Percentiles rank a stretch among this genome's conserved stretches.
Evolutionary conservation across 352 stramenopile genomes (phyloP).

Genomic region (Globisporangium orthogonon): DNA sequence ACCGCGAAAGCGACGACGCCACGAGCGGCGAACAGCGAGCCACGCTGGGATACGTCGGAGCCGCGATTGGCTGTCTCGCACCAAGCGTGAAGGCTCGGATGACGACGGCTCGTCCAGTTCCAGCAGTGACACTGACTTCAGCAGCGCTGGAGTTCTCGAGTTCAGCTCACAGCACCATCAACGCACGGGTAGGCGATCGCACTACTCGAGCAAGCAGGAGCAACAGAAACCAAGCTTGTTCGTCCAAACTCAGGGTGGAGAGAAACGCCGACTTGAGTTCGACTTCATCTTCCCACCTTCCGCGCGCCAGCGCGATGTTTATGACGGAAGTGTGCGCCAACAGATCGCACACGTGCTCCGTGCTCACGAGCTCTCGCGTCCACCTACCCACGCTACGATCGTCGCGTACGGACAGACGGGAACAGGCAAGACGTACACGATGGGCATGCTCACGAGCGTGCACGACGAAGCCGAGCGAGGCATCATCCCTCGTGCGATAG

Average conservation of each 20-base stretch:
- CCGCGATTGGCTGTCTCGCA: neutral
- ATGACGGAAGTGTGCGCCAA: constrained; percentile 26
- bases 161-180: neutral
- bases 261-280: constrained; percentile 52
- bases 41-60: neutral
- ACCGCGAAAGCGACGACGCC: constrained; percentile 19
- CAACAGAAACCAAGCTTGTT: constrained; percentile 14
- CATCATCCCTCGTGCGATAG: constrained; percentile 57
- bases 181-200: neutral
- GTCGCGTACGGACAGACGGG: constrained; percentile 71
- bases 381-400: constrained; percentile 35
- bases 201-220: constrained; percentile 6
- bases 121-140: neutral
- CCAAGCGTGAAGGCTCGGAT: neutral
- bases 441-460: constrained; percentile 53
- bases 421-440: constrained; percentile 74
- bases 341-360: constrained; percentile 40
- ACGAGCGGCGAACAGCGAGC: neutral
- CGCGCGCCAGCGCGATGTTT: constrained; percentile 46
- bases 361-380: constrained; percentile 9
- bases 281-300: constrained; percentile 53
- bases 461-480: constrained; percentile 26
- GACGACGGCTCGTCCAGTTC: neutral
- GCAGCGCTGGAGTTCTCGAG: neutral
- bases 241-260: constrained; percentile 15